A percentile compares a stretch with the other conserved stretches of the same genome.
Conservation (phyloP, 2,329 filamentous ascomycete species). For the Talaromyces albobiverticillius region DNA sequence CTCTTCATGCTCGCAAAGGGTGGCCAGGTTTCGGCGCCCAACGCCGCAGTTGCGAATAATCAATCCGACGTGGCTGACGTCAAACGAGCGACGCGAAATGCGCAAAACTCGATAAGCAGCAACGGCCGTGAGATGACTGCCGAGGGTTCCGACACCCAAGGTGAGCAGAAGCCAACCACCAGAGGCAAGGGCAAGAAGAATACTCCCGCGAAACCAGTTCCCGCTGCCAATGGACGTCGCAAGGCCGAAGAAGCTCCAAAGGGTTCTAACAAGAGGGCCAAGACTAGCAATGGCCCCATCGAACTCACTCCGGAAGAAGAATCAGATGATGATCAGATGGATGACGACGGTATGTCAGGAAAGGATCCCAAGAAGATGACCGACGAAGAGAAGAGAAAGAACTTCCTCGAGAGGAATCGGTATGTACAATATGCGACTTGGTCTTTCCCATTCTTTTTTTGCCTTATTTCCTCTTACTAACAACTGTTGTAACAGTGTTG, state of each 20-base stretch:
- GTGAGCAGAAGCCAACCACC: constrained; percentile 63
- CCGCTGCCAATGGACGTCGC: constrained; percentile 64
- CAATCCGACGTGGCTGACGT: constrained; percentile 35
- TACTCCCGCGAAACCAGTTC: constrained; percentile 44
- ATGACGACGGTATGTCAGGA: constrained; percentile 44
- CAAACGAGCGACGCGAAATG: constrained; percentile 38
- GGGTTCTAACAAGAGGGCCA: constrained; percentile 70
- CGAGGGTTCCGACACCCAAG: constrained; percentile 70
- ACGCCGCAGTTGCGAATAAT: constrained; percentile 46
- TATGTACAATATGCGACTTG: constrained; percentile 49
- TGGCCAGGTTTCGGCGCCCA: constrained; percentile 51
- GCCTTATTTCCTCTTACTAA: not conserved
- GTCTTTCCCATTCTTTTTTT: no score
- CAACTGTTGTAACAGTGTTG: constrained; percentile 61
- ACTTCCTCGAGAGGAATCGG: constrained; percentile 95
- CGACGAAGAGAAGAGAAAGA: constrained; percentile 97
- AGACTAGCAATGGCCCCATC: constrained; percentile 51
- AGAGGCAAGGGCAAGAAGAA: constrained; percentile 70
- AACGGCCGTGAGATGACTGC: constrained; percentile 66
- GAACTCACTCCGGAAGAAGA: constrained; percentile 46
- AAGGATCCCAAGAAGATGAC: constrained; percentile 82
- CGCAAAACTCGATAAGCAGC: constrained; percentile 50
- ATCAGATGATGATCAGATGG: constrained; percentile 55
- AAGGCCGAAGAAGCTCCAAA: constrained; percentile 75
- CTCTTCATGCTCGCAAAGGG: constrained; percentile 80